phyloP scores from a whole-genome alignment of 257 asterid species.

The Solanum arcanum region DNA sequence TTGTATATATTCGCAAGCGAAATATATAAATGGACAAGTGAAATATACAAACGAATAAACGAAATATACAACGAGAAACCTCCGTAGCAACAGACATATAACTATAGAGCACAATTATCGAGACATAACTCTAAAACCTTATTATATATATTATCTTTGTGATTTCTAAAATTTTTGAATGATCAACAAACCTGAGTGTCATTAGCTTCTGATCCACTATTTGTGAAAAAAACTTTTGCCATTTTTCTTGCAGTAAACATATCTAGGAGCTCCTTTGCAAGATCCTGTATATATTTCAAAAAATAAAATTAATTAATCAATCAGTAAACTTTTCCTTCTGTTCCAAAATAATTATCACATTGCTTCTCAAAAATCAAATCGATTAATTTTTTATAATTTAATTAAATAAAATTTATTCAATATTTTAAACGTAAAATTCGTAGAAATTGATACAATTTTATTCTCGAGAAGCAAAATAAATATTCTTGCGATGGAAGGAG shows the following conservation, averaged over 20 bases:
- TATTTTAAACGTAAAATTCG: too few species aligned
- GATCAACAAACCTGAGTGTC: constrained; percentile 60
- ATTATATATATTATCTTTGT: too few species aligned
- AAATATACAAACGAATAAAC: too few species aligned
- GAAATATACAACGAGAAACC: rapidly evolving
- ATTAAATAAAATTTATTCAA: too few species aligned
- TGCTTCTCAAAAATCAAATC: not conserved
- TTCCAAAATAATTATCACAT: not conserved
- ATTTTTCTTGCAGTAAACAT: constrained; percentile 63
- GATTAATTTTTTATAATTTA: too few species aligned
- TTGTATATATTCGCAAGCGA: too few species aligned
- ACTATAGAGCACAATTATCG: rapidly evolving
- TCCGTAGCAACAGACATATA: too few species aligned
- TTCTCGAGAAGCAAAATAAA: not conserved
- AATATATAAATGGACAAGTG: too few species aligned
- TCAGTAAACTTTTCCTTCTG: not conserved
- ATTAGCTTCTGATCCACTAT: constrained; percentile 95
- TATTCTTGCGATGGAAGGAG: not conserved
- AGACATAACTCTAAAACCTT: rapidly evolving
- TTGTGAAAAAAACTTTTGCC: constrained; percentile 80
- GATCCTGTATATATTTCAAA: constrained; percentile 32
- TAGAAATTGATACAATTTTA: too few species aligned
- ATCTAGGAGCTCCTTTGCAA: constrained; percentile 69
- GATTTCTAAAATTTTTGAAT: too few species aligned
- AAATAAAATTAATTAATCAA: not conserved